Evolutionary conservation across 148 eudicot genomes (phyloP).

Genomic region (Persicaria maculosa): DNA sequence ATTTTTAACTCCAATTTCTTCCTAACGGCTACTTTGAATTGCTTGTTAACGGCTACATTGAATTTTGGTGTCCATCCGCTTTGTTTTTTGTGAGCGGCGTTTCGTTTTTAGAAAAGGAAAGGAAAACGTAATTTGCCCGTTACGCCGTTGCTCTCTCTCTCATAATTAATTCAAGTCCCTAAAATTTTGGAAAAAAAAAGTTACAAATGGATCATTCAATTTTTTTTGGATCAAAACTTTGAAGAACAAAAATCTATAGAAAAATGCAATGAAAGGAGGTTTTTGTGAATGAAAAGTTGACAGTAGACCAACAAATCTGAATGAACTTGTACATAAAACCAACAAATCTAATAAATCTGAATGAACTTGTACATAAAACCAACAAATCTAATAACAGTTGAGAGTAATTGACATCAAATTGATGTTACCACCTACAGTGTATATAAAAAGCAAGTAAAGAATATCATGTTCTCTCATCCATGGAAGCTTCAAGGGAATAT

Average conservation of each 20-base stretch:
- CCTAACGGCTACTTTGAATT: slow-evolving; percentile 10
- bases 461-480: not conserved
- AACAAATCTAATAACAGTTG: not conserved
- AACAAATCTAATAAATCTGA: not conserved
- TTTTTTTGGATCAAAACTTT: too few species aligned
- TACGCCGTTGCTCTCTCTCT: too few species aligned
- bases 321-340: not conserved
- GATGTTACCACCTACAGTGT: not conserved
- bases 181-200: too few species aligned
- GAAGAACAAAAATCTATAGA: too few species aligned
- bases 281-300: too few species aligned
- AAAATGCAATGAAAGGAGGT: too few species aligned
- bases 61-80: not conserved
- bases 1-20: slow-evolving; percentile 29
- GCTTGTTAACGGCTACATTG: slow-evolving; percentile 22
- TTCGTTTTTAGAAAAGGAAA: not conserved
- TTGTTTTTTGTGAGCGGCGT: too few species aligned
- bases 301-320: too few species aligned
- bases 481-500: not conserved
- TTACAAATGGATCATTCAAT: too few species aligned
- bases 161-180: too few species aligned
- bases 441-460: not conserved
- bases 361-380: not conserved
- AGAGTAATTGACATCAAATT: not conserved
- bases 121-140: not conserved